Base-by-base conservation (phyloP, 495 filamentous ascomycete species). In the Corynascus novoguineensis region DNA sequence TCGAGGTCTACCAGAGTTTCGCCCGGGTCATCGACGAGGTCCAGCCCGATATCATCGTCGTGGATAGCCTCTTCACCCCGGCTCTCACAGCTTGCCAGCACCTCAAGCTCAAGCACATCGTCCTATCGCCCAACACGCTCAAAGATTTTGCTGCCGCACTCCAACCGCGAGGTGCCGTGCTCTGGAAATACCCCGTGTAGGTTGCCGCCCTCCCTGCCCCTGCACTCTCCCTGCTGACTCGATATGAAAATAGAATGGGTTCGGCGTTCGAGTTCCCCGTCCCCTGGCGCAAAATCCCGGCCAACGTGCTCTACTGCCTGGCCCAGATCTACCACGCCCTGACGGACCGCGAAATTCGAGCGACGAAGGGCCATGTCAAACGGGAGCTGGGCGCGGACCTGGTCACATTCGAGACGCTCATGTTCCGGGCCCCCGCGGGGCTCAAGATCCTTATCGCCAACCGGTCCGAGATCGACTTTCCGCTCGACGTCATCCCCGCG, bases 41-140 rank as follows among this genome's bases (percentile, higher is more conserved):
- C 1, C 44, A 68, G n/a, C 76, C 79, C 17, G 61, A 66, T 5
- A 53, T 78, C 7, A 66, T 77, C 10, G 72, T 74, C n/a, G 64
- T 73, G 29, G 77, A 81, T 41, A 72, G 73, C 11, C 68, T 79
- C 24, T 69, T 82, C 41, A 64, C 70, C 34, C 71, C 75, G 22
- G 77, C 67, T 0, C 45, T 75, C 5, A 75, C 79, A 41, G 78
- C 76, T 25, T 74, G 64, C 59, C 69, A 58, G 44, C 59, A 48
- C 25, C 68, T 59, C 50, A 61, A 38, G 53, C 67, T 64, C 55
- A 64, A 61, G n/a, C 60, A 57, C 42, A 29, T 68, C 62, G 35
- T 71, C 15, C 42, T 77, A 31, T 64, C 68, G 29, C 69, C 73
- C 5, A 75, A 73, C 53, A 69, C 71, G 40, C 64, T 72, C 21